Evolutionary conservation across 2,329 filamentous ascomycete species (phyloP).

Genomic region (Fusarium floridanum): DNA sequence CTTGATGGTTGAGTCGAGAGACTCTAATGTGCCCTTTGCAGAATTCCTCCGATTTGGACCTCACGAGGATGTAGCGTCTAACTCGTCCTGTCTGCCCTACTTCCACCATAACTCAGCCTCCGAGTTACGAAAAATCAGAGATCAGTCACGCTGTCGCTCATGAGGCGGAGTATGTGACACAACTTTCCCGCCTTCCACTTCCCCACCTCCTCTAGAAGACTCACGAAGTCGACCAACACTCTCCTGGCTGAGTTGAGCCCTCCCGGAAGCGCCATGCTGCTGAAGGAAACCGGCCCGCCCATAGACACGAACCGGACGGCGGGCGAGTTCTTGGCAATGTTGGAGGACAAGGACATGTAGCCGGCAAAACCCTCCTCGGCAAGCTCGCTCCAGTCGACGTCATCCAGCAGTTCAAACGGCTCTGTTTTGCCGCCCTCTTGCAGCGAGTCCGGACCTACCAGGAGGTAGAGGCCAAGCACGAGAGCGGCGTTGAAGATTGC

Average conservation of each 20-base stretch:
- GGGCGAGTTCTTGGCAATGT: not conserved
- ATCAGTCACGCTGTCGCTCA: constrained; percentile 21
- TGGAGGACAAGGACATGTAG: not conserved
- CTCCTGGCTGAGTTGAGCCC: constrained; percentile 18
- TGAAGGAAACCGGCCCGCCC: constrained; percentile 7
- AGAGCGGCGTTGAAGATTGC: constrained; percentile 17
- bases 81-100: not conserved
- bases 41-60: not conserved
- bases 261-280: not conserved
- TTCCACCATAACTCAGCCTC: not conserved
- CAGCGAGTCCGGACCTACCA: not conserved
- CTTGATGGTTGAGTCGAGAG: not conserved
- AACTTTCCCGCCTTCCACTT: constrained; percentile 19
- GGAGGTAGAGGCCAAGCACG: constrained; percentile 1
- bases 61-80: not conserved
- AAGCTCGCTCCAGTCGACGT: not conserved
- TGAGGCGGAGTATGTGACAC: constrained; percentile 16
- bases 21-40: not conserved
- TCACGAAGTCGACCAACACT: constrained; percentile 8
- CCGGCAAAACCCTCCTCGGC: not conserved
- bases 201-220: constrained; percentile 19
- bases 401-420: not conserved
- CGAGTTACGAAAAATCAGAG: not conserved
- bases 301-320: not conserved
- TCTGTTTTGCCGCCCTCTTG: not conserved